A percentile compares a stretch with the other conserved stretches of the same genome.
phyloP scores from a whole-genome alignment of 208 protist genomes.

The Herpetomonas samuelpessoai region DNA sequence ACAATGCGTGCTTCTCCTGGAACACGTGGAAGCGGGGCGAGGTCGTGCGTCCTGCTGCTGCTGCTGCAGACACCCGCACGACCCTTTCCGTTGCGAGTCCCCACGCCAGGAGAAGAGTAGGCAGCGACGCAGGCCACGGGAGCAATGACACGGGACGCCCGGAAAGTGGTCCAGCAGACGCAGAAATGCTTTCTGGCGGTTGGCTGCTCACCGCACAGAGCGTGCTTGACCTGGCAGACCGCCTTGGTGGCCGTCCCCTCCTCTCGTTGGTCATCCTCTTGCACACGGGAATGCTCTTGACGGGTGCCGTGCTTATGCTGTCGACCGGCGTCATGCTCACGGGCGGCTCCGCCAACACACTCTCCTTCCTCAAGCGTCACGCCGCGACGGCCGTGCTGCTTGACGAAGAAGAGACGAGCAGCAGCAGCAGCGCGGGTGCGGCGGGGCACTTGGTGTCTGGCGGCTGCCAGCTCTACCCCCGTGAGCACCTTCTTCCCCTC shows the following conservation, averaged over 20 bases:
- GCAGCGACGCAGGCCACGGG: not conserved
- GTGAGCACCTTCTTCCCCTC: constrained; percentile 2
- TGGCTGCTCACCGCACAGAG: constrained; percentile 14
- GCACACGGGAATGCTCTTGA: constrained; percentile 2
- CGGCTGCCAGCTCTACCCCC: constrained; percentile 8
- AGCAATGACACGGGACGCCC: too few species aligned
- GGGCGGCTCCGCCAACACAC: constrained; percentile 5
- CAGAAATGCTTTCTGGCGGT: not conserved
- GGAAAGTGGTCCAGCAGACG: not conserved
- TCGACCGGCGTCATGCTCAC: constrained; percentile 15
- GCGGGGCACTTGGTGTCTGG: not conserved
- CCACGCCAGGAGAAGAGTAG: not conserved
- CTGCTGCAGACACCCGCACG: not conserved
- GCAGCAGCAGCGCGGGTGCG: not conserved
- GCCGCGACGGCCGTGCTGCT: not conserved
- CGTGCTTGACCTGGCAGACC: constrained; percentile 14
- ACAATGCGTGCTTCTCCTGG: constrained; percentile 14
- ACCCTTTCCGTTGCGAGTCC: not conserved
- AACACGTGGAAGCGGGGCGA: constrained; percentile 6
- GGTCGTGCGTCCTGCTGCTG: too few species aligned
- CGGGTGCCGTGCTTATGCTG: constrained; percentile 12
- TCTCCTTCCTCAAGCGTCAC: constrained; percentile 2
- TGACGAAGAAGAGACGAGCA: not conserved
- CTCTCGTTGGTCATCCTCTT: not conserved
- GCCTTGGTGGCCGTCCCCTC: constrained; percentile 3